phyloP scores from a whole-genome alignment of 306 rosid species.

The Cicer judaicum region DNA sequence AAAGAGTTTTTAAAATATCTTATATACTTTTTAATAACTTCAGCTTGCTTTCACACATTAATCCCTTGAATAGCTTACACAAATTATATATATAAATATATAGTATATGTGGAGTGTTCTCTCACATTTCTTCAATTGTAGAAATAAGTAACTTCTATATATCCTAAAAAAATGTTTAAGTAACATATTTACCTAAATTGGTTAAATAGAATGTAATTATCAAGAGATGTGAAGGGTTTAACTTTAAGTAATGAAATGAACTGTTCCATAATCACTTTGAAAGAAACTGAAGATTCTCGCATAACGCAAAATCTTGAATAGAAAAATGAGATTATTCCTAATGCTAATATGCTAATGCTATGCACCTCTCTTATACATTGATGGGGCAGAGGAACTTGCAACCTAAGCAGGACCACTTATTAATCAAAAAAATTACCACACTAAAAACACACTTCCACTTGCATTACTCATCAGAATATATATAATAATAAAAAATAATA shows the following conservation, averaged over 20 bases:
- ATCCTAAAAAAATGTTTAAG: neutral
- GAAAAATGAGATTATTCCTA: constrained; percentile 36
- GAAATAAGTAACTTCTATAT: too few relatives aligned
- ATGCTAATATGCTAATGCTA: neutral
- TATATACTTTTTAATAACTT: too few relatives aligned
- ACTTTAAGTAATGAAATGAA: constrained; percentile 29
- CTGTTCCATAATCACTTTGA: constrained; percentile 2
- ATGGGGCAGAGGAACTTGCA: constrained; percentile 45
- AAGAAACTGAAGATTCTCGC: constrained; percentile 38
- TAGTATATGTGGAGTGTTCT: neutral
- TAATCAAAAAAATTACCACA: constrained; percentile 12
- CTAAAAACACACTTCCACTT: constrained; percentile 32
- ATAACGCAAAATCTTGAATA: constrained; percentile 31
- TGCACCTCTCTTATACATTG: constrained; percentile 42
- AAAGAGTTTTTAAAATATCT: too few relatives aligned
- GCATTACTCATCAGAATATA: constrained; percentile 6
- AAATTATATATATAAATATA: too few relatives aligned
- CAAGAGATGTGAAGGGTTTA: constrained; percentile 20
- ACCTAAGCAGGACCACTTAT: constrained; percentile 33
- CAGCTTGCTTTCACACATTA: neutral
- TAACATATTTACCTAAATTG: neutral
- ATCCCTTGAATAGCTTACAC: neutral
- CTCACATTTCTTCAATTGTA: too few relatives aligned
- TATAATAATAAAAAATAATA: neutral
- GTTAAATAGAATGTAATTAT: constrained; percentile 31